A percentile compares a stretch with the other conserved stretches of the same genome.
phyloP scores from a whole-genome alignment of 495 filamentous ascomycete genomes.

The Melanomma pulvis-pyrius region DNA sequence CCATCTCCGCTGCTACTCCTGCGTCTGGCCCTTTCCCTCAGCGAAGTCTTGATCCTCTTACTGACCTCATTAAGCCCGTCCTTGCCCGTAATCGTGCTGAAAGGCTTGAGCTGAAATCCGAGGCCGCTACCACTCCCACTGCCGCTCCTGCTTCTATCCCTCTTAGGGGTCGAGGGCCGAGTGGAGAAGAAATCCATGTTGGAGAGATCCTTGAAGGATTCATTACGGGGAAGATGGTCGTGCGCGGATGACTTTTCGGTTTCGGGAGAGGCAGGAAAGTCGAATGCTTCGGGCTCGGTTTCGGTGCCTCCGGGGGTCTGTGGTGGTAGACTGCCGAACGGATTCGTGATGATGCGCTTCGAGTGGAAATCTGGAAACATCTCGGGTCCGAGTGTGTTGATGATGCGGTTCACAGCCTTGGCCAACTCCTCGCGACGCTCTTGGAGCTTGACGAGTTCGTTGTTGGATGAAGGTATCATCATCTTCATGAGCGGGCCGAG shows the following conservation, averaged over 20 bases:
- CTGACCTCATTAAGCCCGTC: slow-evolving; percentile 81
- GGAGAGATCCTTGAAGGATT: slow-evolving; percentile 87
- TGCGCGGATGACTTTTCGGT: slow-evolving; percentile 27
- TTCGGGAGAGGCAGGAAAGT: slow-evolving; percentile 21
- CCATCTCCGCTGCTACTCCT: slow-evolving; percentile 63
- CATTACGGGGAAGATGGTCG: slow-evolving; percentile 75
- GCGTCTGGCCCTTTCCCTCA: slow-evolving; percentile 80
- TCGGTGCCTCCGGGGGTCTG: slow-evolving; percentile 11
- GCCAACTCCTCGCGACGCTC: slow-evolving; percentile 71
- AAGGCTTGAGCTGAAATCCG: slow-evolving; percentile 68
- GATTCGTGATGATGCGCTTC: slow-evolving; percentile 71
- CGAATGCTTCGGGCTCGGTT: slow-evolving; percentile 21
- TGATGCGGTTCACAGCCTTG: slow-evolving; percentile 81
- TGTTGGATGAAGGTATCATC: slow-evolving; percentile 79
- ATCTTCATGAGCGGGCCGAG: slow-evolving; percentile 87
- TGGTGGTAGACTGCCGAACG: slow-evolving; percentile 51
- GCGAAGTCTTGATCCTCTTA: slow-evolving; percentile 80
- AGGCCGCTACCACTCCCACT: slow-evolving; percentile 69
- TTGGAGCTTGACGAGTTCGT: slow-evolving; percentile 79
- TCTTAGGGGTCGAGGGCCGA: slow-evolving; percentile 69
- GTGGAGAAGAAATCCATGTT: slow-evolving; percentile 87
- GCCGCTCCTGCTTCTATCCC: slow-evolving; percentile 72
- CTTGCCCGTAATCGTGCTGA: slow-evolving; percentile 72
- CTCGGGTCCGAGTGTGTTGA: slow-evolving; percentile 94
- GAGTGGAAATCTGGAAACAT: slow-evolving; percentile 96